Evolutionary conservation across 1,139 yeast genomes (phyloP).

Genomic region (Lodderomyces pseudojiufengensis): DNA sequence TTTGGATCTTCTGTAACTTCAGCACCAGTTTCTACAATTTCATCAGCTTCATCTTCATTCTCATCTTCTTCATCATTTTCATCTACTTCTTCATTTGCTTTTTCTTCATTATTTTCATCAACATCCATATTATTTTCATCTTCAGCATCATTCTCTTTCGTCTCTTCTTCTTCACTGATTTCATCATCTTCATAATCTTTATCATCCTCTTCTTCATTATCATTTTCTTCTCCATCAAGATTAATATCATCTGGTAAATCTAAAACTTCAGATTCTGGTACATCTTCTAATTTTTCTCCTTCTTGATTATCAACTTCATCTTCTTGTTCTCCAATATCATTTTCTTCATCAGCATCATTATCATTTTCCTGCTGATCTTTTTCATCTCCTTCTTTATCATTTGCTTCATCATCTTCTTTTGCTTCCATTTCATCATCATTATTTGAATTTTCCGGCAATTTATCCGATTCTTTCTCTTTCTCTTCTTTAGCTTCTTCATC

Average conservation of each 20-base stretch:
- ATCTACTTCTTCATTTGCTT: conserved; percentile 62
- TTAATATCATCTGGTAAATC: conserved; percentile 87
- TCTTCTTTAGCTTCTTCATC: conserved; percentile 84
- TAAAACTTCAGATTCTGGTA: conserved; percentile 76
- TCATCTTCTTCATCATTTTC: conserved; percentile 72
- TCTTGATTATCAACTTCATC: conserved; percentile 75
- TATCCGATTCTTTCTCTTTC: conserved; percentile 70
- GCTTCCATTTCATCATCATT: conserved; percentile 64
- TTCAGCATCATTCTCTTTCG: conserved; percentile 21
- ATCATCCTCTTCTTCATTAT: conserved; percentile 24
- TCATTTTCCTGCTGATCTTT: conserved; percentile 24
- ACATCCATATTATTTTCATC: conserved; percentile 16
- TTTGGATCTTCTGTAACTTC: conserved; percentile 20
- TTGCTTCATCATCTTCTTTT: conserved; percentile 48
- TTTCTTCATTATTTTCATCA: conserved; percentile 42
- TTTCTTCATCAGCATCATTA: conserved; percentile 30
- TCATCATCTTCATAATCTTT: conserved; percentile 34
- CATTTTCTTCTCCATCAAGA: conserved; percentile 60
- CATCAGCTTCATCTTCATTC: conserved; percentile 16
- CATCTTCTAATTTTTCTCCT: conserved; percentile 66
- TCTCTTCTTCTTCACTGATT: conserved; percentile 22
- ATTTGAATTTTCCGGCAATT: conserved; percentile 55
- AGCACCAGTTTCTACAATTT: conserved; percentile 21
- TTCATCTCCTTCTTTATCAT: conserved; percentile 18
- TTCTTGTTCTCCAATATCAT: conserved; percentile 75